Percentiles rank a stretch among this genome's conserved stretches.
Evolutionary conservation across 805 yeast genomes (phyloP).

Genomic region (fission yeast (Schizosaccharomyces pombe)): DNA sequence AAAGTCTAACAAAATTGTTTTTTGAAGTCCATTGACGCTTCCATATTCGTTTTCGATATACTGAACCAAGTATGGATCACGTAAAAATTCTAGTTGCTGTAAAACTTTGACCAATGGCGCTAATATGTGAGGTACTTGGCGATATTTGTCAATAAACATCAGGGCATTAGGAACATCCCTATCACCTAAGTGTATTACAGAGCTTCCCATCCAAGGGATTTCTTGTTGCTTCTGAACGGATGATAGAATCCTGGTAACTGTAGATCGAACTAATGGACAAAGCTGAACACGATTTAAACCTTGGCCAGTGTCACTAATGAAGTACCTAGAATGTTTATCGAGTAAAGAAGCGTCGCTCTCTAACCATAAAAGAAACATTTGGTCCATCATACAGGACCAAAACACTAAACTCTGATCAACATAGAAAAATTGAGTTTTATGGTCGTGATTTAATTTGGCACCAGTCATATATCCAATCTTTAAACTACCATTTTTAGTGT

Average conservation of each 20-base stretch:
- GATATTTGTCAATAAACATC: slow-evolving; percentile 55
- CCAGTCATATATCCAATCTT: slow-evolving; percentile 35
- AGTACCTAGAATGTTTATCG: slow-evolving; percentile 27
- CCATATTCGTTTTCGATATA: slow-evolving; percentile 40
- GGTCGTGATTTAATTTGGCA: slow-evolving; percentile 50
- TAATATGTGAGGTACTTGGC: slow-evolving; percentile 54
- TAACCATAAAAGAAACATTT: slow-evolving; percentile 56
- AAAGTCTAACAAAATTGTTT: slow-evolving; percentile 22
- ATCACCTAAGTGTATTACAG: slow-evolving; percentile 62
- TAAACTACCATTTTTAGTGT: slow-evolving; percentile 10
- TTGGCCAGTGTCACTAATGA: slow-evolving; percentile 51
- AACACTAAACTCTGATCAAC: slow-evolving; percentile 44
- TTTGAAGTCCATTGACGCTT: slow-evolving; percentile 28
- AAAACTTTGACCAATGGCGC: slow-evolving; percentile 47
- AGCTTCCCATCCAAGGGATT: slow-evolving; percentile 50
- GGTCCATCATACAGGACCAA: slow-evolving; percentile 59
- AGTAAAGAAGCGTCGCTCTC: slow-evolving; percentile 52
- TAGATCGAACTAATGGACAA: slow-evolving; percentile 43
- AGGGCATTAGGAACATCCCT: slow-evolving; percentile 66
- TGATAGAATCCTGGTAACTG: slow-evolving; percentile 45
- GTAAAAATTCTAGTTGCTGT: slow-evolving; percentile 28
- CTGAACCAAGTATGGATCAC: slow-evolving; percentile 23
- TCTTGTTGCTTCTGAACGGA: slow-evolving; percentile 35
- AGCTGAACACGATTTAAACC: slow-evolving; percentile 57
- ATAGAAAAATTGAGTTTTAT: slow-evolving; percentile 46